These are phyloP conservation scores for Podila horticola DNA, from an alignment of 192 early-diverging fungal genomes.

Conservation along the genomic window DNA sequence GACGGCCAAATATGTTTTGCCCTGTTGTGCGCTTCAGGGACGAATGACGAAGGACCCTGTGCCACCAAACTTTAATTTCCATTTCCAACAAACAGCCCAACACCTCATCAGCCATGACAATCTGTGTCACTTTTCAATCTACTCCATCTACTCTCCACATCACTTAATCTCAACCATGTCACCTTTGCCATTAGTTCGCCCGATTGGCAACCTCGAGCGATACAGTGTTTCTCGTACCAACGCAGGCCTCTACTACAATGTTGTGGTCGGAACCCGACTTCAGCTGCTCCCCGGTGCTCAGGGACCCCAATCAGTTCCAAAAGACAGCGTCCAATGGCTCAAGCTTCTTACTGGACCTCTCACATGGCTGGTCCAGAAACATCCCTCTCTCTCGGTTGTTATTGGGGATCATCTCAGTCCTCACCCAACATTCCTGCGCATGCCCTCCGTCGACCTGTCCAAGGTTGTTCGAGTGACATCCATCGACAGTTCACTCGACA, in stretches of 20 bases:
- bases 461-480: slow-evolving; percentile 15
- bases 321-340: slow-evolving; percentile 14
- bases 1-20: no score
- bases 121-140: no score
- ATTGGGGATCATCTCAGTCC: slow-evolving; percentile 26
- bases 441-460: slow-evolving; percentile 27
- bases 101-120: no score
- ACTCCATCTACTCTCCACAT: no score
- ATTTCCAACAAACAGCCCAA: no score
- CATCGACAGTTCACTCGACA: background rate
- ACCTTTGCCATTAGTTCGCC: slow-evolving; percentile 23
- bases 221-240: slow-evolving; percentile 32
- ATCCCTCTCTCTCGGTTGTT: slow-evolving; percentile 30
- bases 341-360: slow-evolving; percentile 19
- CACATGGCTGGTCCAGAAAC: slow-evolving; percentile 30
- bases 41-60: no score
- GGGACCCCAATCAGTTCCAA: no score
- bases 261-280: slow-evolving; percentile 25
- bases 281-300: background rate
- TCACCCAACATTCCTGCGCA: slow-evolving; percentile 17
- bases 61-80: no score
- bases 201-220: slow-evolving; percentile 27
- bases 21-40: no score
- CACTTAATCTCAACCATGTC: no score
- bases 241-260: slow-evolving; percentile 19